Base-by-base conservation (phyloP, 2,329 filamentous ascomycete genomes). In the Colletotrichum camelliae region DNA sequence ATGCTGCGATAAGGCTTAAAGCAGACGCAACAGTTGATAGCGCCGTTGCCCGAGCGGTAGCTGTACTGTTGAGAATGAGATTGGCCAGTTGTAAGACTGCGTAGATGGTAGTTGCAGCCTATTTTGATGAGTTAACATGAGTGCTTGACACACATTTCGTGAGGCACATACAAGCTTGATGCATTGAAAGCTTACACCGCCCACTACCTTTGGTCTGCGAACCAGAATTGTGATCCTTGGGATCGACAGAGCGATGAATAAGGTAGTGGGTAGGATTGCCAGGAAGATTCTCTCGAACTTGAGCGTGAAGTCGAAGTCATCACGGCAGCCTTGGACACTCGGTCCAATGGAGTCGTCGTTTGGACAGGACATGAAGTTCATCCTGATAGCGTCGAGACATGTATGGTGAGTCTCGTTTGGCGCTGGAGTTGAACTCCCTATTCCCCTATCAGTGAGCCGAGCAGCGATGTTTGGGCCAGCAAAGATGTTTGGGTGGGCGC, bases 221-320 rank as follows among this genome's bases (percentile, higher is more conserved):
- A 75, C 35, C 9, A 85, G 77, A 8, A 80, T 74, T 2, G 80
- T 64, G 8, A 81, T 75, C 2, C 84, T 79, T 48, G 82, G 79
- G 58, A 83, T 67, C 1, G 82, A 81, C 4, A 83, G 61, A 10
- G 81, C 72, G 24, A 85, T 75, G 65, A 86, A 85, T 0, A 85
- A 55, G 4, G 81, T 72, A 1, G 84, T 77, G 1, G 86, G 86
- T 3, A 84, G 75, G 7, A 87, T 78, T 5, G 81, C 80, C 57
- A 87, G 83, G 62, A 87, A 81, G 16, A 86, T 78, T 67, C 84
- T 81, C 78, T 87, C 85, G 60, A 88, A 87, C n/a, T 81, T 81
- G 70, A 87, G 79, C 13, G 86, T 87, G 67, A 87, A 86, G 78
- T 87, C 86, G 75, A 87, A 87, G 75, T 85, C 82, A 70, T 79